These are phyloP conservation scores for Basipetospora sp. DNA, from an alignment of 2,329 filamentous ascomycete species.

Conservation along the genomic window DNA sequence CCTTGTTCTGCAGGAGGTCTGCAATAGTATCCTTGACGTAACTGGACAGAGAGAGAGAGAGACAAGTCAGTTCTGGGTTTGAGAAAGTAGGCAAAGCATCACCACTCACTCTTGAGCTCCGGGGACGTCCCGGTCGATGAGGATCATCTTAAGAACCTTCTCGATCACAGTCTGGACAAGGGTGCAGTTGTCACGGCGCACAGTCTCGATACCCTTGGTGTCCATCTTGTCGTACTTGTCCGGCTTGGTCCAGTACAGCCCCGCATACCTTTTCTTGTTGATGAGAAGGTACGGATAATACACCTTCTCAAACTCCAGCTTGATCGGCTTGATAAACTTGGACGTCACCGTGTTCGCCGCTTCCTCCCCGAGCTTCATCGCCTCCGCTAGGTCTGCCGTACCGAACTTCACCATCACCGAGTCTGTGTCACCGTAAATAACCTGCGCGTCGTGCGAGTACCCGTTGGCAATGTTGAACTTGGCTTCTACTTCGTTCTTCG, in stretches of 20 bases:
- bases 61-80: slow-evolving; percentile 3
- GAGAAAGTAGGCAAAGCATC: neutral
- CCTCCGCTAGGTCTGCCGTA: slow-evolving; percentile 67
- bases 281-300: slow-evolving; percentile 96
- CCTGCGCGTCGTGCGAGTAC: slow-evolving; percentile 84
- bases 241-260: slow-evolving; percentile 90
- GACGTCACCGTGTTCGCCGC: slow-evolving; percentile 75
- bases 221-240: slow-evolving; percentile 99
- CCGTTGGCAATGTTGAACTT: slow-evolving; percentile 87
- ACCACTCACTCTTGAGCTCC: slow-evolving; percentile 76
- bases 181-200: slow-evolving; percentile 88
- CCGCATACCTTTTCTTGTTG: slow-evolving; percentile 99
- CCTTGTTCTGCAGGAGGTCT: slow-evolving; percentile 87
- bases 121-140: slow-evolving; percentile 81
- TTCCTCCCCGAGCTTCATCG: slow-evolving; percentile 92
- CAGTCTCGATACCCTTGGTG: slow-evolving; percentile 97
- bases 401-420: slow-evolving; percentile 99
- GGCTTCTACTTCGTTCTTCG: slow-evolving; percentile 85
- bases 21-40: slow-evolving; percentile 95
- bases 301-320: slow-evolving; percentile 97
- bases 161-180: slow-evolving; percentile 95
- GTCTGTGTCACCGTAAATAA: slow-evolving; percentile 98
- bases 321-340: slow-evolving; percentile 94
- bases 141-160: slow-evolving; percentile 84
- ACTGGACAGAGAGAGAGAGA: slow-evolving; percentile 27